phyloP scores from a whole-genome alignment of 306 rosid species.

The Trifolium subterraneum region DNA sequence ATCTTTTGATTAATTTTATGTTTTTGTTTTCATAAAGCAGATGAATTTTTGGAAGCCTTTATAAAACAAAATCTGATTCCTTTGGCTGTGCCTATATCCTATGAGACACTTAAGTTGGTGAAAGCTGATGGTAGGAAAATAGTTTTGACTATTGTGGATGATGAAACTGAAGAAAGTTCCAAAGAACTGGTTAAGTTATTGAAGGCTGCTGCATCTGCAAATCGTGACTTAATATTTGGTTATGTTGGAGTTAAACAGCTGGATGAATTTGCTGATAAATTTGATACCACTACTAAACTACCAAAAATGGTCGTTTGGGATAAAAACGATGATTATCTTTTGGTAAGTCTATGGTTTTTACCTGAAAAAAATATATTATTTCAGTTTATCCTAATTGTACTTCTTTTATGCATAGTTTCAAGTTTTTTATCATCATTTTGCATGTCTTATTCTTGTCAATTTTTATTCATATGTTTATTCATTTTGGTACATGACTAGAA shows the following conservation, averaged over 20 bases:
- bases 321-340: slow-evolving; percentile 71
- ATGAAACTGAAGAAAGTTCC: slow-evolving; percentile 73
- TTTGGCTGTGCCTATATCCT: slow-evolving; percentile 72
- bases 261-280: slow-evolving; percentile 85
- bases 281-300: slow-evolving; percentile 60
- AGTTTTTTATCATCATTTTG: neutral
- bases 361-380: neutral
- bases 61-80: slow-evolving; percentile 80
- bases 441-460: slow-evolving; percentile 12
- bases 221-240: slow-evolving; percentile 87
- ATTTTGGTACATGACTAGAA: neutral
- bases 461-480: neutral
- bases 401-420: slow-evolving; percentile 21
- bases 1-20: slow-evolving; percentile 22
- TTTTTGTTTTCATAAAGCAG: slow-evolving; percentile 58
- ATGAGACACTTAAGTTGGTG: slow-evolving; percentile 69
- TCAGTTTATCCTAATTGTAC: slow-evolving; percentile 28
- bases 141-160: slow-evolving; percentile 80
- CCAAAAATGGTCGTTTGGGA: slow-evolving; percentile 94
- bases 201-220: slow-evolving; percentile 95
- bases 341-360: slow-evolving; percentile 58
- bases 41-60: slow-evolving; percentile 77
- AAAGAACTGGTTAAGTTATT: slow-evolving; percentile 71
- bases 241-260: slow-evolving; percentile 82
- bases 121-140: slow-evolving; percentile 79